A percentile compares a stretch with the other conserved stretches of the same genome.
These are phyloP conservation scores for Podospora anserina DNA, from an alignment of 495 filamentous ascomycete species.

Conservation along the genomic window DNA sequence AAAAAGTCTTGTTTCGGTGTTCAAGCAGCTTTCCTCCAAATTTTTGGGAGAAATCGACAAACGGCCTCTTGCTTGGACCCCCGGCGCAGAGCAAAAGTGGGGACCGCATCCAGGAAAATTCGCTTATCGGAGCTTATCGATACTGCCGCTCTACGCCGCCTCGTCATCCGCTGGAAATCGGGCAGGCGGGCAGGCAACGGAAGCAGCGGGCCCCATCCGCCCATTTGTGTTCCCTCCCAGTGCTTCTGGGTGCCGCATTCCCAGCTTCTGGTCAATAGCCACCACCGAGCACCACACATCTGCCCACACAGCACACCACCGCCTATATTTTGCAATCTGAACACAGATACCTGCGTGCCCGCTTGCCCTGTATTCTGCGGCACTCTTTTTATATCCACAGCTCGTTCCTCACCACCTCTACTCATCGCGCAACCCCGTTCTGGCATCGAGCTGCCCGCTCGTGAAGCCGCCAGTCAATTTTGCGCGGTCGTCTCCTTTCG, in stretches of 20 bases:
- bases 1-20: background rate
- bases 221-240: slow-evolving; percentile 23
- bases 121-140: slow-evolving; percentile 36
- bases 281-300: slow-evolving; percentile 17
- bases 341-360: background rate
- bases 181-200: slow-evolving; percentile 28
- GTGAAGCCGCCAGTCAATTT: slow-evolving; percentile 24
- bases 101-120: slow-evolving; percentile 28
- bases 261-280: slow-evolving; percentile 24
- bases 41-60: slow-evolving; percentile 3
- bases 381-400: slow-evolving; percentile 9
- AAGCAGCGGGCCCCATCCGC: slow-evolving; percentile 17
- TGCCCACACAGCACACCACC: slow-evolving; percentile 20
- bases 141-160: slow-evolving; percentile 30
- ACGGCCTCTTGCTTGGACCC: background rate
- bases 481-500: slow-evolving; percentile 25
- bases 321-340: background rate
- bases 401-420: slow-evolving; percentile 1
- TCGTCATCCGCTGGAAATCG: slow-evolving; percentile 11
- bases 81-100: slow-evolving; percentile 11
- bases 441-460: slow-evolving; percentile 26
- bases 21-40: slow-evolving; percentile 8
- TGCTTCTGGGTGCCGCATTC: slow-evolving; percentile 25
- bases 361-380: background rate
- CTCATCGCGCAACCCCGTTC: slow-evolving; percentile 20